A percentile compares a stretch with the other conserved stretches of the same genome.
Conservation (phyloP, 495 filamentous ascomycete genomes). For the Penicillium odoratum region DNA sequence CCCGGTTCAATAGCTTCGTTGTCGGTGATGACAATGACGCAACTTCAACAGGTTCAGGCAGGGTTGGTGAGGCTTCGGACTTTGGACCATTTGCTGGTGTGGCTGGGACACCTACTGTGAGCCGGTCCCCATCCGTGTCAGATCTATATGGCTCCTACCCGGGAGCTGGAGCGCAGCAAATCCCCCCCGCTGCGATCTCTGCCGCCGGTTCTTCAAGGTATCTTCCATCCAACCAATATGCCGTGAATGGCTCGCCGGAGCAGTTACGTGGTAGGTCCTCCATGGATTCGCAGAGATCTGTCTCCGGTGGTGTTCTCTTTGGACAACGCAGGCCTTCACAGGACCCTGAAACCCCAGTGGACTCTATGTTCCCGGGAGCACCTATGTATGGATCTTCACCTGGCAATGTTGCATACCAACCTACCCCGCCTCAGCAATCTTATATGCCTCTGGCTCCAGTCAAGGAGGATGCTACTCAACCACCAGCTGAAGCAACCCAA, state of each 20-base stretch:
- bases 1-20: slow-evolving; percentile 91
- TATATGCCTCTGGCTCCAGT: slow-evolving; percentile 50
- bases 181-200: slow-evolving; percentile 41
- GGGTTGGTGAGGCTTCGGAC: slow-evolving; percentile 53
- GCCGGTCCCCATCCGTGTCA: slow-evolving; percentile 71
- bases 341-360: slow-evolving; percentile 36
- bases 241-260: slow-evolving; percentile 50
- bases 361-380: slow-evolving; percentile 32
- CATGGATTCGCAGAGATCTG: slow-evolving; percentile 48
- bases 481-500: slow-evolving; percentile 25
- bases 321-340: slow-evolving; percentile 45
- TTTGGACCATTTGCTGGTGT: slow-evolving; percentile 79
- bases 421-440: slow-evolving; percentile 51
- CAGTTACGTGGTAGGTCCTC: slow-evolving; percentile 46
- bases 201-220: slow-evolving; percentile 58
- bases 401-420: slow-evolving; percentile 40
- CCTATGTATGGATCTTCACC: slow-evolving; percentile 41
- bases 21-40: slow-evolving; percentile 80
- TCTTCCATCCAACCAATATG: slow-evolving; percentile 56
- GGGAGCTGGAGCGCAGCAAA: slow-evolving; percentile 33
- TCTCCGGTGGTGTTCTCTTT: slow-evolving; percentile 28
- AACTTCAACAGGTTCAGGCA: slow-evolving; percentile 57
- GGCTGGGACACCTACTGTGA: slow-evolving; percentile 77
- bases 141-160: slow-evolving; percentile 71
- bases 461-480: slow-evolving; percentile 41